Conservation (phyloP, 495 filamentous ascomycete species). For the Cercophora samala region DNA sequence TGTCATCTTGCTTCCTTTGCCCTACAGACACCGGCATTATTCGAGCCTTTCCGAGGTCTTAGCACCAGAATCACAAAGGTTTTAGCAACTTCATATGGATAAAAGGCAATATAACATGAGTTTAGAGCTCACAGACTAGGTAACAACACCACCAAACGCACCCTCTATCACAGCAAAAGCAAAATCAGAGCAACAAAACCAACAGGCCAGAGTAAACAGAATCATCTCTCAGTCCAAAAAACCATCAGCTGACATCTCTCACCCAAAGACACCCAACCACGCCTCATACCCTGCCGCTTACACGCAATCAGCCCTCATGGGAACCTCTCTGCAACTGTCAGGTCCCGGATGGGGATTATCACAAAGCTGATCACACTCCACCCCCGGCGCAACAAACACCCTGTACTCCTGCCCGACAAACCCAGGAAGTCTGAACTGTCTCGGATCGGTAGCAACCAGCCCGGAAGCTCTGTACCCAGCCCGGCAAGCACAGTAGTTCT, state of each 20-base stretch:
- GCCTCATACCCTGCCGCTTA: not conserved
- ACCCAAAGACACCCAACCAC: not conserved
- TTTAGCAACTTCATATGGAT: not conserved
- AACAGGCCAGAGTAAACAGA: not conserved
- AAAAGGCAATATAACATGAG: not conserved
- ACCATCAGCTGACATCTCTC: too few relatives aligned
- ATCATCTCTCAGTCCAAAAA: not conserved
- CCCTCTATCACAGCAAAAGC: not conserved
- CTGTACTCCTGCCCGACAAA: constrained; percentile 24
- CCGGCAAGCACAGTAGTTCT: constrained; percentile 26
- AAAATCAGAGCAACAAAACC: not conserved
- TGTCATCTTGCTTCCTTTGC: too few relatives aligned
- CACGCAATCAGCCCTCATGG: constrained; percentile 19
- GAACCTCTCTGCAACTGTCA: constrained; percentile 26
- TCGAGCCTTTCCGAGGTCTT: too few relatives aligned
- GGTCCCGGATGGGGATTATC: constrained; percentile 19
- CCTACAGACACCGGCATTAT: too few relatives aligned
- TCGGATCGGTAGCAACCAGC: constrained; percentile 18
- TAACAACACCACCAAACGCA: not conserved
- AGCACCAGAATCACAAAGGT: too few relatives aligned
- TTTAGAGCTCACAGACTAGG: not conserved
- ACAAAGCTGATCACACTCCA: constrained; percentile 25
- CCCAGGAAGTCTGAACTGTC: constrained; percentile 22
- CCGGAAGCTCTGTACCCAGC: constrained; percentile 24
- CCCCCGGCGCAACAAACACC: constrained; percentile 26